A percentile compares a stretch with the other conserved stretches of the same genome.
Evolutionary conservation across 2,329 filamentous ascomycete genomes (phyloP).

Genomic region (Colletotrichum sp.): DNA sequence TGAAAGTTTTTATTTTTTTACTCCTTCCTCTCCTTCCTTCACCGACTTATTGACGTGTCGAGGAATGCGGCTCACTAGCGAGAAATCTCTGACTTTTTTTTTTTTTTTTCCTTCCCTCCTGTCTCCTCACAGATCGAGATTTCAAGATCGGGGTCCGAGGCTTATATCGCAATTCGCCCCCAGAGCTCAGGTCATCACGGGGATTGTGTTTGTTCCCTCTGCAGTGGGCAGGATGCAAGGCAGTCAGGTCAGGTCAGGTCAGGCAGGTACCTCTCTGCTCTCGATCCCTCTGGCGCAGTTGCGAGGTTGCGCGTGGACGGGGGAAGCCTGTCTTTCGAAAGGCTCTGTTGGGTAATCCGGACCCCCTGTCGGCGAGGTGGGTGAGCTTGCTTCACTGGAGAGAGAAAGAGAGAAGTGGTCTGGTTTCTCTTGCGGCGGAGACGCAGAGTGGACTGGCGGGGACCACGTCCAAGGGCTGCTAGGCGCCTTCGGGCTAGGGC

Average conservation of each 20-base stretch:
- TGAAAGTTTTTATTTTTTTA: neutral
- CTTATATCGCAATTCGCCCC: neutral
- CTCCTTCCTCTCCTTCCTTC: neutral
- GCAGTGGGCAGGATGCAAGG: neutral
- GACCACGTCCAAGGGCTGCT: neutral
- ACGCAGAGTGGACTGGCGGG: neutral
- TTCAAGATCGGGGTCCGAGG: constrained; percentile 10
- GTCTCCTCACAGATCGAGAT: constrained; percentile 8
- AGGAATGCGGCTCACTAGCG: constrained; percentile 7
- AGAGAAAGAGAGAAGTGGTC: neutral
- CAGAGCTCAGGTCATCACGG: neutral
- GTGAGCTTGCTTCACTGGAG: neutral
- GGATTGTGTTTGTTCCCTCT: neutral
- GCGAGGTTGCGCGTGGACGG: constrained; percentile 3
- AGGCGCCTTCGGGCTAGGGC: neutral
- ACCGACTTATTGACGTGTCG: constrained; percentile 19
- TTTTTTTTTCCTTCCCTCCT: neutral
- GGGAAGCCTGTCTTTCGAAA: constrained; percentile 12
- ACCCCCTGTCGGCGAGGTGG: neutral
- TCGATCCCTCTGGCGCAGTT: neutral
- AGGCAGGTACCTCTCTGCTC: neutral
- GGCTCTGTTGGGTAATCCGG: constrained; percentile 11
- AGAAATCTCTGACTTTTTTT: neutral
- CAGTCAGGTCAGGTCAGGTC: neutral
- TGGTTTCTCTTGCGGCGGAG: neutral